Evolutionary conservation across 495 filamentous ascomycete genomes (phyloP), one percentile per base, ranked within the genome.

Genomic region (Hypoxylon rickii): DNA sequence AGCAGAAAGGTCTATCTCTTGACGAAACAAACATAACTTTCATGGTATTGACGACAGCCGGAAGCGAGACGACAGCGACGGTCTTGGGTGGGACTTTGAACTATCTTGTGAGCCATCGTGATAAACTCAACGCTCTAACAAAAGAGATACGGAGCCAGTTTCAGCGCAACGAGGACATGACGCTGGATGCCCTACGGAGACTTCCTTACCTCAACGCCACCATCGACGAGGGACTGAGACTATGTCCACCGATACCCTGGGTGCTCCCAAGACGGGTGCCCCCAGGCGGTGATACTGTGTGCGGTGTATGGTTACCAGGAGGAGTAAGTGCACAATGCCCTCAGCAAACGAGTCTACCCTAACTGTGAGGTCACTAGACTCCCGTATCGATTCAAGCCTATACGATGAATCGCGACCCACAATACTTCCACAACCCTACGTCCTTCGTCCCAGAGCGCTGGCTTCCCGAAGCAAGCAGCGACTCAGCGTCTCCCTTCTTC

Each of bases 51-150:
- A 64, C 64, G 3, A 68, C 57, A 4, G 66, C 83, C 0, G 83
- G 82, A 1, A 84, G 79, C 59, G 83, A 86, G 59, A 86, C 82
- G 0, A 82, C 79, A 2, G 78, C 82, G 0, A 79, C 76, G 6
- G 55, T 73, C 0, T 56, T 83, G 3, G 64, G 66, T 0, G 83
- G 79, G 2, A 71, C 70, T 10, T 70, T 81, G 16, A 85, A 73
- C 42, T 75, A 79, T 33, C 73, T 86, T 0, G 67, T 79, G 11
- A 68, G 70, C 3, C 57, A 79, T 33, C 70, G 72, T 1, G 61
- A 68, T 0, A 64, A 66, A n/a, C 64, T 80, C 54, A 32, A 40
- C 7, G 69, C 49, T 20, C 64, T 83, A 1, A 43, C 52, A 1
- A 4, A 51, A 1, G 83, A 85, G 43, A 67, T 87, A 18, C 72